A percentile compares a stretch with the other conserved stretches of the same genome.
These are phyloP conservation scores for Agrocybe chaxingu DNA, from an alignment of 768 basidiomycete species.

Conservation along the genomic window DNA sequence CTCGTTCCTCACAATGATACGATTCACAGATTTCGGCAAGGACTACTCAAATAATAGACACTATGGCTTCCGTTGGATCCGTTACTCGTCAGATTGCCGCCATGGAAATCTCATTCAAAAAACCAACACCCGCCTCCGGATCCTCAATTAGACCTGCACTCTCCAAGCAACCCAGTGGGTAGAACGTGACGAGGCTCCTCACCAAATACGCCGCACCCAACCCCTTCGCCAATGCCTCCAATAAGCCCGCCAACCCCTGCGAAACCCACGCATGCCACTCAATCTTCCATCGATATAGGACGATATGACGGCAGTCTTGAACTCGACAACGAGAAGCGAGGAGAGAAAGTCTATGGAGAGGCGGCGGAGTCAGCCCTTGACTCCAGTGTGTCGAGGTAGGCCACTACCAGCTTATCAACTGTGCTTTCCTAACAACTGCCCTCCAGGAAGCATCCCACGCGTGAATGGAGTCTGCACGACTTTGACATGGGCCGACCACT, in stretches of 20 bases:
- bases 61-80: constrained; percentile 45
- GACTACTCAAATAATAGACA: neutral
- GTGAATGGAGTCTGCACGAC: constrained; percentile 79
- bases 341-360: constrained; percentile 71
- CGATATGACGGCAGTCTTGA: constrained; percentile 97
- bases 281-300: constrained; percentile 68
- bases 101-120: constrained; percentile 62
- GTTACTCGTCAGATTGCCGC: constrained; percentile 69
- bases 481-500: constrained; percentile 96
- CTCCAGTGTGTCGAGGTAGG: constrained; percentile 69
- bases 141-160: constrained; percentile 29
- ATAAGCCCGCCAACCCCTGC: constrained; percentile 31
- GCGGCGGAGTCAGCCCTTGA: constrained; percentile 84
- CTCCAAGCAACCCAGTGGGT: constrained; percentile 56
- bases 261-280: constrained; percentile 22
- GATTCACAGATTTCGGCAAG: no score
- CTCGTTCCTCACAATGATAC: no score
- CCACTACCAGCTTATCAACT: constrained; percentile 6
- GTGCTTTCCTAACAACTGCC: neutral
- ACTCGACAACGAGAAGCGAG: constrained; percentile 76
- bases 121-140: constrained; percentile 28
- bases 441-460: constrained; percentile 63
- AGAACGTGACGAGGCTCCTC: constrained; percentile 66
- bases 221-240: constrained; percentile 33
- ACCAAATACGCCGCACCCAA: constrained; percentile 74